Base-by-base conservation (phyloP, 805 yeast genomes). In the Saccharomycopsis guyanensis region DNA sequence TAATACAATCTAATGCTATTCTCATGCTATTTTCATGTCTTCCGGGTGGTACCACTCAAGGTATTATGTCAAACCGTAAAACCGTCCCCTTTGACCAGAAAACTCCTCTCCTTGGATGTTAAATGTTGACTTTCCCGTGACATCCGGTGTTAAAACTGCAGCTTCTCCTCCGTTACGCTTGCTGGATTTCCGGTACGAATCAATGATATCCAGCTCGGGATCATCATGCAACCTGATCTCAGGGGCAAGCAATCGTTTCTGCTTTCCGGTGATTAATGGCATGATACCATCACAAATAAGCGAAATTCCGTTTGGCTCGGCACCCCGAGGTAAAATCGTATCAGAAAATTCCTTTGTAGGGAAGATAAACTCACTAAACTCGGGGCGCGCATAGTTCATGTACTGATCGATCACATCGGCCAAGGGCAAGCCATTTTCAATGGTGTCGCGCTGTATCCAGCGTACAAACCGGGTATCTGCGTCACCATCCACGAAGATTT, bases 391-490 rank as follows among this genome's bases (percentile, higher is more conserved):
- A 3, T 66, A 62, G 38, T 67, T 70, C 35, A 85, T 60, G 59
- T 85, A 86, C 31, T 61, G 46, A 33, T 65, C 64, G 29, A 71
- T 43, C 15, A 72, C 53, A 1, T 53, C 56, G 8, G 55, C 59
- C 4, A 68, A 53, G 18, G 55, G 55, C 2, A 46, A 36, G 0
- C 56, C 52, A 4, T 55, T 57, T 7, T 50, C 54, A 2, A 62
- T 1, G 19, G 39, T 25, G 32, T 48, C 31, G 52, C 59, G 10
- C 53, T 45, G 8, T 49, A 86, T 81, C 83, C 93, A 78, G 53
- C 95, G 73, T n/a, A 86, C 80, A 35, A 89, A 66, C 45, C 96
- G 66, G 3, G 83, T 78, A 61, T 89, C 97, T 1, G 91, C 78
- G 62, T 89, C 97, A 51, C 87, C 75, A 54, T 86, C 93, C 13